Evolutionary conservation across 1,139 yeast species (phyloP).

Genomic region (Pichia sp.): DNA sequence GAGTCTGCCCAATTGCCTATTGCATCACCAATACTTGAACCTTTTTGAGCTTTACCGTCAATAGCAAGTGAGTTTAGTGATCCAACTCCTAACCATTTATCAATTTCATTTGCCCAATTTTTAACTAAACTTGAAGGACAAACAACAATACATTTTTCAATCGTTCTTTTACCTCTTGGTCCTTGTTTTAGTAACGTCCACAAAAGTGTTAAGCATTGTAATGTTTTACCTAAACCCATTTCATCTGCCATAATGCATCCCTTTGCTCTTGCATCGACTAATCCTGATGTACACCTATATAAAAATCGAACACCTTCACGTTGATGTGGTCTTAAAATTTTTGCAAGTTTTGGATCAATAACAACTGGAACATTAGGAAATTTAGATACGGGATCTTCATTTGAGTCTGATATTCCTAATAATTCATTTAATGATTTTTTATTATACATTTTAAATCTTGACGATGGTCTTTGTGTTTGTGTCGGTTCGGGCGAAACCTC

Average conservation of each 20-base stretch:
- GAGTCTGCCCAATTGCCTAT: constrained; percentile 86
- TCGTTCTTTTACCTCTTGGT: constrained; percentile 80
- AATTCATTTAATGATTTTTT: constrained; percentile 72
- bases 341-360: constrained; percentile 82
- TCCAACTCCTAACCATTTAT: constrained; percentile 94
- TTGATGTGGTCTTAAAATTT: constrained; percentile 90
- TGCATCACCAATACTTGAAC: constrained; percentile 60
- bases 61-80: constrained; percentile 82
- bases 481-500: constrained; percentile 9
- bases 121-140: constrained; percentile 93
- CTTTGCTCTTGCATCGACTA: constrained; percentile 76
- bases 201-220: constrained; percentile 86
- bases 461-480: constrained; percentile 20
- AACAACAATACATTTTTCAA: constrained; percentile 85
- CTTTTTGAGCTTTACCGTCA: constrained; percentile 77
- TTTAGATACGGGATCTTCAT: constrained; percentile 39
- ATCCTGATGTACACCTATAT: constrained; percentile 85
- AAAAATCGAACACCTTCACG: constrained; percentile 90
- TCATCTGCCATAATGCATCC: constrained; percentile 99
- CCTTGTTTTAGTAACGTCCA: constrained; percentile 92
- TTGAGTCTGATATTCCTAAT: constrained; percentile 57
- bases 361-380: constrained; percentile 92
- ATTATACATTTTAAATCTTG: constrained; percentile 30
- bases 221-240: constrained; percentile 95
- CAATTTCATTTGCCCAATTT: constrained; percentile 96